Conservation (phyloP, 306 rosid species). For the Alnus glutinosa region DNA sequence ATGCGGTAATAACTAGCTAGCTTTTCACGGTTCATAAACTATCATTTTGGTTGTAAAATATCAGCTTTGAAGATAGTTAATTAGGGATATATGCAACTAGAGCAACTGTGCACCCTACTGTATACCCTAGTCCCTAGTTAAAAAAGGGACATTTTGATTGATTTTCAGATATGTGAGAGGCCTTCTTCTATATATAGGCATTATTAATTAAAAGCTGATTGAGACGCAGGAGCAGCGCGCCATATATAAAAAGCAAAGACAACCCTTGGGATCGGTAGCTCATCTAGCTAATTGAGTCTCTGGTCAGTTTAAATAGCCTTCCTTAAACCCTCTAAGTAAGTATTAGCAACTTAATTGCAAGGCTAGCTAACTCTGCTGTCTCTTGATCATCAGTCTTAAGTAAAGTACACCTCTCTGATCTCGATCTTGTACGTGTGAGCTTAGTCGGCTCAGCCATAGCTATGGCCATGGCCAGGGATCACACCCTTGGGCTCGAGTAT, state of each 20-base stretch:
- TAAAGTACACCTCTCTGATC: too few species aligned
- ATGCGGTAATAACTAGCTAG: background rate
- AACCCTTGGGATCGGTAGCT: too few species aligned
- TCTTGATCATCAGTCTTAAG: too few species aligned
- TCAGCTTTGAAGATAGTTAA: background rate
- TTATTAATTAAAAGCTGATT: too few species aligned
- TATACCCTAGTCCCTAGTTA: background rate
- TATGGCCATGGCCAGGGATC: slow-evolving; percentile 37
- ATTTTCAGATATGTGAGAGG: background rate
- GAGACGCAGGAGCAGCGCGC: background rate
- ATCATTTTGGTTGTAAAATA: background rate
- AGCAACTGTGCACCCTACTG: background rate
- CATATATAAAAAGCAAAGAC: background rate
- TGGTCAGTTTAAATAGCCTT: too few species aligned
- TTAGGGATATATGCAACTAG: background rate
- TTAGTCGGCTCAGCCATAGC: slow-evolving; percentile 36
- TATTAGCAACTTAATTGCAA: too few species aligned
- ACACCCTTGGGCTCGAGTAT: slow-evolving; percentile 38
- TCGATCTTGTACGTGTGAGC: background rate
- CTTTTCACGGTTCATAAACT: background rate
- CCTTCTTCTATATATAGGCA: background rate
- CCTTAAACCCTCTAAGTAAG: too few species aligned
- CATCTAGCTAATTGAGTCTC: too few species aligned
- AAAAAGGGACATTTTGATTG: too few species aligned
- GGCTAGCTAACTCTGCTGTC: too few species aligned